Conservation (phyloP, 164 flowering plant genomes). For the Vitis vinifera region DNA sequence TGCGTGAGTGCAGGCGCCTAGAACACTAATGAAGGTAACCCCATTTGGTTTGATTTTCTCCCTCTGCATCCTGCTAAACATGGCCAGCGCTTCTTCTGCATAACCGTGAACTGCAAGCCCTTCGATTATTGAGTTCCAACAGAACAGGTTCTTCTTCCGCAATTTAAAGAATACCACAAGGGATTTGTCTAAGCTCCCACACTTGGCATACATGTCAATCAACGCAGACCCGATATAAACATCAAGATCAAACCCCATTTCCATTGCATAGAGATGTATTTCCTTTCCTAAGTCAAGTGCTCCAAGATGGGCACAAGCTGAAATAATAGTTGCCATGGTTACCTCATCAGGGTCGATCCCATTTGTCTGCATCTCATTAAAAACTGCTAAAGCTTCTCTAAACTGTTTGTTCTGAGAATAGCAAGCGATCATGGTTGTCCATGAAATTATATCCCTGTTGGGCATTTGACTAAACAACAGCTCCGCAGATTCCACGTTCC, state of each 20-base stretch:
- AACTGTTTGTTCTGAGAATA: slow-evolving; percentile 55
- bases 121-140: slow-evolving; percentile 74
- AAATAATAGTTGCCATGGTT: slow-evolving; percentile 64
- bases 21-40: slow-evolving; percentile 66
- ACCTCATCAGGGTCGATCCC: slow-evolving; percentile 62
- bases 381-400: slow-evolving; percentile 50
- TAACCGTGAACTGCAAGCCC: slow-evolving; percentile 72
- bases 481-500: slow-evolving; percentile 53
- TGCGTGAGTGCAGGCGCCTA: slow-evolving; percentile 73
- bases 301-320: slow-evolving; percentile 88
- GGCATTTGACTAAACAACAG: slow-evolving; percentile 54
- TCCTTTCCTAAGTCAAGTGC: slow-evolving; percentile 66
- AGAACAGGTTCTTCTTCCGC: slow-evolving; percentile 60
- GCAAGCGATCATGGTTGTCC: slow-evolving; percentile 83
- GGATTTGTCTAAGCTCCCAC: slow-evolving; percentile 68
- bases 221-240: slow-evolving; percentile 79
- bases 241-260: slow-evolving; percentile 48
- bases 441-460: slow-evolving; percentile 62
- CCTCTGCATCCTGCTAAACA: slow-evolving; percentile 57
- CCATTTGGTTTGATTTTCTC: slow-evolving; percentile 53
- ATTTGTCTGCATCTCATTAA: slow-evolving; percentile 46
- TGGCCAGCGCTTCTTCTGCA: slow-evolving; percentile 54
- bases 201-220: slow-evolving; percentile 87
- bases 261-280: slow-evolving; percentile 45
- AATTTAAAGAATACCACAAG: slow-evolving; percentile 70